Percentiles rank a stretch among this genome's conserved stretches.
These are phyloP conservation scores for Coemansia nantahalensis DNA, from an alignment of 192 early-diverging fungal species.

Conservation along the genomic window DNA sequence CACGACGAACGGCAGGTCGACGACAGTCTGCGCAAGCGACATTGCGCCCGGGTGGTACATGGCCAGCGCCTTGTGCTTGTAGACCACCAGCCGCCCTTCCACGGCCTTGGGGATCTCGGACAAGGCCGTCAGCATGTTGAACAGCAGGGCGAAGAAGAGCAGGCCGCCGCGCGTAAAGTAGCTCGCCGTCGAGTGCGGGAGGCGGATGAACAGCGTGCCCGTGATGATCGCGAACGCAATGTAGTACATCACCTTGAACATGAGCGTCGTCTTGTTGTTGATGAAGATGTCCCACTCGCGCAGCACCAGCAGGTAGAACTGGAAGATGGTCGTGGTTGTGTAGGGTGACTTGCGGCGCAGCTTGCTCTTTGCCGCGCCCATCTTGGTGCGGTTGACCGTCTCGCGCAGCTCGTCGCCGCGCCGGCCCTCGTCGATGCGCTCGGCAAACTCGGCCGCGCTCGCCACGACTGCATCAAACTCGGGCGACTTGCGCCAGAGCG, in stretches of 20 bases:
- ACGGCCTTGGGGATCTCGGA: conserved; percentile 68
- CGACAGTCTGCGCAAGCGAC: conserved; percentile 59
- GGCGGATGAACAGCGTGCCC: conserved; percentile 66
- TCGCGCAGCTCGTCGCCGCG: conserved; percentile 44
- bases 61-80: conserved; percentile 77
- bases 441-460: conserved; percentile 50
- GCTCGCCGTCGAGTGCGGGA: conserved; percentile 57
- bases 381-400: conserved; percentile 45
- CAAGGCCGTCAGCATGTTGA: conserved; percentile 68
- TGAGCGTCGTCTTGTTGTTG: conserved; percentile 51
- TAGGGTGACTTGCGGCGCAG: conserved; percentile 57
- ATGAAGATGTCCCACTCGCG: conserved; percentile 64
- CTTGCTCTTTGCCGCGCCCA: conserved; percentile 48
- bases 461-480: conserved; percentile 41
- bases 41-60: conserved; percentile 68
- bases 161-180: conserved; percentile 74
- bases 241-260: conserved; percentile 59
- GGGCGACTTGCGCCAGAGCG: conserved; percentile 47
- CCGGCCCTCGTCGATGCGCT: conserved; percentile 30
- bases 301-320: conserved; percentile 57
- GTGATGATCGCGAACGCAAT: conserved; percentile 69
- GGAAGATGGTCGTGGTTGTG: conserved; percentile 62
- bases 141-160: conserved; percentile 71
- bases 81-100: conserved; percentile 66
- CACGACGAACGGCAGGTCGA: conserved; percentile 57